Conservation (phyloP, 2,329 filamentous ascomycete species). For the Aspergillus uvarum region DNA sequence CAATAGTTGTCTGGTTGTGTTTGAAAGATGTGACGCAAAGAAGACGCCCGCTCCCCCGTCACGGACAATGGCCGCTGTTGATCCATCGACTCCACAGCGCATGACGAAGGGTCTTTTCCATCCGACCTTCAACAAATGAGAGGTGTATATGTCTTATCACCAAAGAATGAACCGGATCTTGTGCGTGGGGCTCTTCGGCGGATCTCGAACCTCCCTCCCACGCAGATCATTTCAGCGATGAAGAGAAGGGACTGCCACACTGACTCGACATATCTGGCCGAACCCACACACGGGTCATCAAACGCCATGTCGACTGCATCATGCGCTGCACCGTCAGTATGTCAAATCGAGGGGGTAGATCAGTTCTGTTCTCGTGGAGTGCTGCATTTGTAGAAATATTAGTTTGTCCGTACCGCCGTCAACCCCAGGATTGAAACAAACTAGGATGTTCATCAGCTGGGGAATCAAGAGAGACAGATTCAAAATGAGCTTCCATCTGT, state of each 20-base stretch:
- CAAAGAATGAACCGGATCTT: not conserved
- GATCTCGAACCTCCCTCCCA: not conserved
- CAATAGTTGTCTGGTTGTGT: no score
- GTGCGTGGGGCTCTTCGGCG: not conserved
- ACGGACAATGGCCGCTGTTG: not conserved
- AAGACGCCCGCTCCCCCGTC: not conserved
- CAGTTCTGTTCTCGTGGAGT: not conserved
- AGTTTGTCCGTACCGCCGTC: not conserved
- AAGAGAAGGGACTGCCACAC: not conserved
- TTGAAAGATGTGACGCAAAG: not conserved
- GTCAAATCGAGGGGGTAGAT: no score
- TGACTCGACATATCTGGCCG: not conserved
- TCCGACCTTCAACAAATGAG: not conserved
- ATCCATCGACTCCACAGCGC: not conserved
- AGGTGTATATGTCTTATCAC: no score
- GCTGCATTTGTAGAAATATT: not conserved
- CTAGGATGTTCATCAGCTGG: not conserved
- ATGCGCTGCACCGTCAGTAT: not conserved
- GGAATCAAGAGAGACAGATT: no score
- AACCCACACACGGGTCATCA: not conserved
- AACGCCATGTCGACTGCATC: not conserved
- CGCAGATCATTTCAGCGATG: not conserved
- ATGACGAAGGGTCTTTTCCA: not conserved
- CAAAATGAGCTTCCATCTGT: not conserved
- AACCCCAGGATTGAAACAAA: not conserved